phyloP scores from a whole-genome alignment of 495 filamentous ascomycete genomes.

The Durotheca rogersii region DNA sequence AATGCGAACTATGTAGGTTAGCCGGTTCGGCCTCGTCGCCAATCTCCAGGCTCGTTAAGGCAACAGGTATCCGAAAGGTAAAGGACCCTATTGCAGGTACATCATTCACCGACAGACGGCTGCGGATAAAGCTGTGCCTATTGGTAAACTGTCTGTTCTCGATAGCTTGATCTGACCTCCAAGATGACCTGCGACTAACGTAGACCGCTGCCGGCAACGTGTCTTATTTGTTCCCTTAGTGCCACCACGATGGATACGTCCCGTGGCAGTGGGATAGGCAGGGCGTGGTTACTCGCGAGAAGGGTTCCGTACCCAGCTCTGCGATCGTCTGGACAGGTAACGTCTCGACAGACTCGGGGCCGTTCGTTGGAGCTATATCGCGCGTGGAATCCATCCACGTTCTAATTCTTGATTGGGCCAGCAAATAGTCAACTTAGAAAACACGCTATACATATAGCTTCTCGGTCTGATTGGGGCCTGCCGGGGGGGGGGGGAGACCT shows the following conservation, averaged over 20 bases:
- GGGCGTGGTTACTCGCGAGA: constrained; percentile 9
- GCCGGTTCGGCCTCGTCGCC: constrained; percentile 2
- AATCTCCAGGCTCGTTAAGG: constrained; percentile 16
- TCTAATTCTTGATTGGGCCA: constrained; percentile 23
- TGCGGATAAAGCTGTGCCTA: too few species aligned
- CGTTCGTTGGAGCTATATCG: constrained; percentile 14
- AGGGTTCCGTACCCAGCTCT: constrained; percentile 3
- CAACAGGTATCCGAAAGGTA: constrained; percentile 17
- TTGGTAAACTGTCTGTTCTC: too few species aligned
- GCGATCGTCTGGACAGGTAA: constrained; percentile 1
- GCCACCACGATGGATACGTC: constrained; percentile 2
- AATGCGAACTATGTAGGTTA: constrained; percentile 16
- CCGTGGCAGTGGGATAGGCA: constrained; percentile 4
- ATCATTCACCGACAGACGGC: too few species aligned
- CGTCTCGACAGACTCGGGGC: constrained; percentile 5
- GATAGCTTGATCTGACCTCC: constrained; percentile 2
- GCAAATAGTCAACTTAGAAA: constrained; percentile 12
- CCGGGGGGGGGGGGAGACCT: too few species aligned
- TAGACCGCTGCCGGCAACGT: neutral
- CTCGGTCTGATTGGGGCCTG: constrained; percentile 15
- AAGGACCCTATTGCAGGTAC: too few species aligned
- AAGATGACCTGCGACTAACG: neutral
- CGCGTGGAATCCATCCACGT: constrained; percentile 15
- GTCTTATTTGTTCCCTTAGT: neutral
- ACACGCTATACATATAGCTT: constrained; percentile 14